Base-by-base conservation (phyloP, 2,329 filamentous ascomycete species). In the Whalleya microplaca region DNA sequence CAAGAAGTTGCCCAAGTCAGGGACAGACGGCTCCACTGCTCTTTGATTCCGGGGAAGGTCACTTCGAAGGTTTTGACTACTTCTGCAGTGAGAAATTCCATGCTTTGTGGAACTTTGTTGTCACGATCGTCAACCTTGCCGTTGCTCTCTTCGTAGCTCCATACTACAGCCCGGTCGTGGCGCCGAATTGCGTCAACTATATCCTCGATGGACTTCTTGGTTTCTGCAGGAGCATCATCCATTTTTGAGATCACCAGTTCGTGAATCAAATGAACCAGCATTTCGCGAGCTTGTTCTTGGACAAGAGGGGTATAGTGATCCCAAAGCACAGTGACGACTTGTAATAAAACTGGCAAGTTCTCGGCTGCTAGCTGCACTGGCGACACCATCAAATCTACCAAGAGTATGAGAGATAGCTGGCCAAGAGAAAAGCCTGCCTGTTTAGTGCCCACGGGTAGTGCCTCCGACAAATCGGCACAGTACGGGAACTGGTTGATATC, bases 1-100 rank as follows among this genome's bases (percentile, higher is more conserved):
- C 96, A 99, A 2, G 93, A 96, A 0, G 95, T 98, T 9, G 95
- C 96, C 95, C 95, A 99, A 10, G 89, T 92, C 60, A 99, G 78
- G 0, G 94, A 94, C 29, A 96, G 83, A 62, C 91, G 90, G 7
- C 90, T 92, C 94, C 94, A 98, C 50, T 94, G 85, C 65, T 96
- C 92, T 67, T 92, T 92, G 61, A 99, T 89, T 0, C 89, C 87
- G 3, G 93, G 92, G 67, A 92, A 96, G 1, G 88, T 88, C 45
- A 93, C 78, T 61, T 90, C 87, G 70, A 99, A 97, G 29, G 95
- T 92, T 65, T 87, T 86, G 53, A 97, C 85, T 3, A 97, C 89
- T 67, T 95, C 86, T 1, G 84, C 82, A 0, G 94, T 91, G 43
- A 99, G 85, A 55, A 89, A 84, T 42, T 90, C 85, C 95, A 99